These are phyloP conservation scores for Calonectria honghensis DNA, from an alignment of 2,329 filamentous ascomycete species.

Conservation along the genomic window DNA sequence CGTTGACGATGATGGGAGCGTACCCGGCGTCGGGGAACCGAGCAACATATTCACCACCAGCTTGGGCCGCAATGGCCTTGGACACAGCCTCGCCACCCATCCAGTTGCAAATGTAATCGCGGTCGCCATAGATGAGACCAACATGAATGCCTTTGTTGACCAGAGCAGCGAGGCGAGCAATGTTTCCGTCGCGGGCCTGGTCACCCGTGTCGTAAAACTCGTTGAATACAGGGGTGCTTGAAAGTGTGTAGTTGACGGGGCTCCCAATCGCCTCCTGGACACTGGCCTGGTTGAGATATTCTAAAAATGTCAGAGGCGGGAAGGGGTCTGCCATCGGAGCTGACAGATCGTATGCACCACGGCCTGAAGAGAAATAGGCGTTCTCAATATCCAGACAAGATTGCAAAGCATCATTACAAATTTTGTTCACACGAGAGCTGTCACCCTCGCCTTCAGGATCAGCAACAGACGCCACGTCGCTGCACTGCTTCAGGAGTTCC, in stretches of 20 bases:
- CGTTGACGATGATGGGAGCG: conserved; percentile 81
- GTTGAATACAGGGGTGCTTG: conserved; percentile 66
- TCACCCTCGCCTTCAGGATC: conserved; percentile 66
- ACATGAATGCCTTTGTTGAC: conserved; percentile 79
- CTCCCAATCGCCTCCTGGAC: conserved; percentile 78
- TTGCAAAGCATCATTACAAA: conserved; percentile 71
- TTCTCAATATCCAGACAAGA: conserved; percentile 70
- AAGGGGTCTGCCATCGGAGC: conserved; percentile 75
- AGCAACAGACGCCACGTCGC: conserved; percentile 60
- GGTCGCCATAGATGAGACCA: conserved; percentile 81
- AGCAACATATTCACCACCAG: conserved; percentile 67
- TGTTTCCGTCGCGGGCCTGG: conserved; percentile 77
- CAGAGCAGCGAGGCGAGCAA: conserved; percentile 75
- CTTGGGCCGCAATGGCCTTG: conserved; percentile 73
- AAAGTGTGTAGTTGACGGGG: conserved; percentile 75
- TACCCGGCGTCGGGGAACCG: conserved; percentile 82
- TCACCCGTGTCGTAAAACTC: conserved; percentile 74
- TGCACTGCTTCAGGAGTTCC: conserved; percentile 72
- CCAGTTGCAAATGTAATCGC: conserved; percentile 80
- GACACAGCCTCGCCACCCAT: conserved; percentile 85
- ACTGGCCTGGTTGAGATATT: conserved; percentile 77
- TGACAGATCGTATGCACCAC: conserved; percentile 78
- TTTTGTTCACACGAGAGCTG: conserved; percentile 60
- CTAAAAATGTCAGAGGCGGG: conserved; percentile 75
- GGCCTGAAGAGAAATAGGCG: conserved; percentile 73